Conservation (phyloP, 371 early-diverging fungal genomes). For the Mucor saturninus region DNA sequence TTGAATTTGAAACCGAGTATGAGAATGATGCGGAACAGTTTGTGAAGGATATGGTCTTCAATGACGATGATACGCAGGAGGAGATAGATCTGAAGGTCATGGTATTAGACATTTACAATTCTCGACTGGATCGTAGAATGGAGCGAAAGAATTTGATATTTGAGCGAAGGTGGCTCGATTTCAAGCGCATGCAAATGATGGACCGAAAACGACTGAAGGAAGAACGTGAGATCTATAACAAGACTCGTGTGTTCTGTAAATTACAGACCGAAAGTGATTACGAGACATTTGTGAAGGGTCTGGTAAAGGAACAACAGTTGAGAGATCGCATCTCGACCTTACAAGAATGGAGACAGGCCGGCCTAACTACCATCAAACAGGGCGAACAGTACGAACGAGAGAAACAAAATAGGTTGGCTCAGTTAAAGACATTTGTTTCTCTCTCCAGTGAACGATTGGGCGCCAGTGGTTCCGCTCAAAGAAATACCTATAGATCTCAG, state of each 20-base stretch:
- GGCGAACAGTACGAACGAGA: conserved; percentile 75
- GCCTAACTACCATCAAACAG: conserved; percentile 78
- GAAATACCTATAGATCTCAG: conserved; percentile 34
- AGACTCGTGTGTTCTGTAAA: conserved; percentile 89
- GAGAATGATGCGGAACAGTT: conserved; percentile 95
- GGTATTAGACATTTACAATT: conserved; percentile 93
- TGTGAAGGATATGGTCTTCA: conserved; percentile 93
- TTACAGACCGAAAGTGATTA: conserved; percentile 86
- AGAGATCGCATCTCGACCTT: conserved; percentile 82
- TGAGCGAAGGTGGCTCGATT: conserved; percentile 86
- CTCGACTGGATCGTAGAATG: conserved; percentile 81
- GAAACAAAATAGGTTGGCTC: conserved; percentile 51
- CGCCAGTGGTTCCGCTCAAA: conserved; percentile 21
- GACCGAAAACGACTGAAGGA: conserved; percentile 87
- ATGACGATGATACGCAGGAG: conserved; percentile 84
- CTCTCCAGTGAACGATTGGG: conserved; percentile 46
- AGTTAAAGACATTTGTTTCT: conserved; percentile 46
- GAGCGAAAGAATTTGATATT: conserved; percentile 88
- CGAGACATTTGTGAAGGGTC: conserved; percentile 80
- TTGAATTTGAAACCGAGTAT: conserved; percentile 97
- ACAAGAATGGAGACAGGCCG: conserved; percentile 91
- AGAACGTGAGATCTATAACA: conserved; percentile 80
- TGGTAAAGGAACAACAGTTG: conserved; percentile 75
- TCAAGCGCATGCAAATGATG: conserved; percentile 73
- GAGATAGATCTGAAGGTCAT: conserved; percentile 90